A percentile compares a stretch with the other conserved stretches of the same genome.
These are phyloP conservation scores for Arachis monticola DNA, from an alignment of 331 rosid genomes.

Conservation along the genomic window DNA sequence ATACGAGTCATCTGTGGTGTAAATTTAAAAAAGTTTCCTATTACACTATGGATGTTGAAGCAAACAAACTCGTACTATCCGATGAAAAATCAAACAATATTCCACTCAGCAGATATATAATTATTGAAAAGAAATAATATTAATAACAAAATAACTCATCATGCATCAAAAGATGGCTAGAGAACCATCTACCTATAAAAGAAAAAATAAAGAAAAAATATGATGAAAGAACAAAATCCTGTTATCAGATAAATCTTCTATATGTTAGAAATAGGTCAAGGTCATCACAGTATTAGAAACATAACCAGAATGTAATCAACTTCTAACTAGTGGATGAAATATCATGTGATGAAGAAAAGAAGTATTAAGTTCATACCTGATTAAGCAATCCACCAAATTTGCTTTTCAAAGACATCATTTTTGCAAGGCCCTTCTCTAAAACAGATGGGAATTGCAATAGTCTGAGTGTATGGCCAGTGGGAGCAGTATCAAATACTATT, in stretches of 20 bases:
- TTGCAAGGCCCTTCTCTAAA: constrained; percentile 93
- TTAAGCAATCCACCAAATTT: constrained; percentile 85
- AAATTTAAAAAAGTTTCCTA: constrained; percentile 17
- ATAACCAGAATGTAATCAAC: constrained; percentile 13
- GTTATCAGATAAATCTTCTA: constrained; percentile 11
- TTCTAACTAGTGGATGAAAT: constrained; percentile 32
- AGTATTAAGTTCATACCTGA: constrained; percentile 64
- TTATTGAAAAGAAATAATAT: not conserved
- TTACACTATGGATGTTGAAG: constrained; percentile 8
- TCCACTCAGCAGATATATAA: not conserved
- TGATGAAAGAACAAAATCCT: constrained; percentile 4
- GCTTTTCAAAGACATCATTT: constrained; percentile 92
- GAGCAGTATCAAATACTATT: constrained; percentile 97
- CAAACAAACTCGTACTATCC: constrained; percentile 20
- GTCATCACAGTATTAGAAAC: constrained; percentile 1
- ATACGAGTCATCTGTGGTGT: constrained; percentile 78
- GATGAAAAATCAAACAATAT: constrained; percentile 23
- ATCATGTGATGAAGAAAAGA: not conserved
- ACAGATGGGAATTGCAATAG: constrained; percentile 94
- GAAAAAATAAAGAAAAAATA: not conserved
- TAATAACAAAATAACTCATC: constrained; percentile 4
- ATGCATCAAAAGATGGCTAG: constrained; percentile 24
- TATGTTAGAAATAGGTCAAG: not conserved
- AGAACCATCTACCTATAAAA: not conserved
- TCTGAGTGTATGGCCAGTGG: constrained; percentile 98